Base-by-base conservation (phyloP, 805 yeast genomes). In the Tanozyma kutaoensis region DNA sequence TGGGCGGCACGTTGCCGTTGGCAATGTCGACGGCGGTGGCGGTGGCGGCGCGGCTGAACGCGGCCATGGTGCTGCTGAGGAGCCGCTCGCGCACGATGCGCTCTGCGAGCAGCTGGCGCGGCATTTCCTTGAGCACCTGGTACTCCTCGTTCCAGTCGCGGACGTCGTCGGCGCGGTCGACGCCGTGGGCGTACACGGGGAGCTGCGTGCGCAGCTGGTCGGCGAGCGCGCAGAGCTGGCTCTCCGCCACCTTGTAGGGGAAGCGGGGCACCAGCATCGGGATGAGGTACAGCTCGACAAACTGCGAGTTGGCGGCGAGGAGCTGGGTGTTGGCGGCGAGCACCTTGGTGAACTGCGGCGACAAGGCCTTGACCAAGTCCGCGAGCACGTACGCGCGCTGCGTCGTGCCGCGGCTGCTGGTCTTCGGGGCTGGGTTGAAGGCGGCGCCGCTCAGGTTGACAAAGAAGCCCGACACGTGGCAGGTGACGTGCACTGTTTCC, bases 61-160 rank as follows among this genome's bases (percentile, higher is more conserved):
- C 95, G 40, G 66, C 72, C 25, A 78, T 63, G 15, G 76, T 65
- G 44, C 76, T 77, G 46, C 72, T 72, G 31, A 84, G 55, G 28
- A 84, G 52, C 38, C 76, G 72, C 46, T 91, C 98, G 39, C 86
- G 68, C 25, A 75, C 55, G 26, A 84, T 61, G 35, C 86, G 67
- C 34, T 80, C 85, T 29, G 68, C 69, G 28, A 82, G 51, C 14
- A 67, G 49, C 2, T 60, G 44, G 20, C 62, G 58, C 18, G 84
- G 72, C 34, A 84, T 62, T 37, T 85, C 95, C 35, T 72, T 69
- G 25, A 82, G 64, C 3, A 82, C 64, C 58, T 91, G 97, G 44
- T 73, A 73, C 40, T 91, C 96, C 38, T 79, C 94, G 48, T 85
- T 85, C 80, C 93, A 86, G 42, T 88, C 95, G 42, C 76, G 76